Conservation (phyloP, 306 rosid genomes). For the Pterocarpus macrocarpus region DNA sequence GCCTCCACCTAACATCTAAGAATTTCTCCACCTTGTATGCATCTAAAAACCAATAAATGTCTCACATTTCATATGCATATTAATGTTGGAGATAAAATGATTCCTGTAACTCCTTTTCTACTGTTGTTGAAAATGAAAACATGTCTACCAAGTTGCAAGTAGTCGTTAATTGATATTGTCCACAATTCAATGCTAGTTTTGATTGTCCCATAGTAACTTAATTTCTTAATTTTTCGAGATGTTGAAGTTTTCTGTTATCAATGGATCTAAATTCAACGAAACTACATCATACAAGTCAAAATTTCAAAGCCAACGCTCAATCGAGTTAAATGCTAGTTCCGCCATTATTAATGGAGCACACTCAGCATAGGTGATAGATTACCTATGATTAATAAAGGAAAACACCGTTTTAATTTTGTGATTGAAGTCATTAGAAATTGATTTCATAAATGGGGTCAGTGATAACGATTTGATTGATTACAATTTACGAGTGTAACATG, state of each 20-base stretch:
- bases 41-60: neutral
- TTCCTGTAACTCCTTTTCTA: conserved; percentile 8
- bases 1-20: too few relatives aligned
- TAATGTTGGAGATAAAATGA: neutral
- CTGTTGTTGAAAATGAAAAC: conserved; percentile 28
- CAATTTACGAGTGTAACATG: neutral
- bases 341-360: neutral
- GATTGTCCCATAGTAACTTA: neutral
- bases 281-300: neutral
- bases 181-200: conserved; percentile 14
- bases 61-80: neutral
- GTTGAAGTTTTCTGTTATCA: conserved; percentile 14
- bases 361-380: neutral
- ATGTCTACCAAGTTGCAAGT: neutral
- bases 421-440: conserved; percentile 4
- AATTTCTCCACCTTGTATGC: neutral
- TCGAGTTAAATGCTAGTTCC: neutral
- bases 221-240: conserved; percentile 3
- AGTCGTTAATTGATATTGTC: conserved; percentile 3
- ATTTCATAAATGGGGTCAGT: conserved; percentile 5
- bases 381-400: neutral
- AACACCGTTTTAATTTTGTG: conserved; percentile 18
- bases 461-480: neutral
- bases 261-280: neutral
- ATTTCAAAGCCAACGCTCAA: conserved; percentile 18